Conservation (phyloP, 768 basidiomycete genomes). For the Lentinula lateritia region DNA sequence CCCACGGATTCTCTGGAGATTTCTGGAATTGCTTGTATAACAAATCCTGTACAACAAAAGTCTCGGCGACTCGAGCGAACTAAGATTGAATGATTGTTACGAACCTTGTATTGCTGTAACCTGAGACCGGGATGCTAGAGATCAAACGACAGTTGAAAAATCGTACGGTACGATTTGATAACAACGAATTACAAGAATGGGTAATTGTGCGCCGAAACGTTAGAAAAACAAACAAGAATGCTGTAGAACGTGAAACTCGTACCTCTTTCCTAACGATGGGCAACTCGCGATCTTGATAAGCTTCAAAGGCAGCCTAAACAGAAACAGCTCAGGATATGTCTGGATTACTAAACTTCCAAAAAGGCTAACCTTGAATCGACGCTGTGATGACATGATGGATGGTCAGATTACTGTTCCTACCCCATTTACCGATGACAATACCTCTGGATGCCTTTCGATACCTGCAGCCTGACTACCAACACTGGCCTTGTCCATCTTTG, state of each 20-base stretch:
- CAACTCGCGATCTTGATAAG: conserved; percentile 83
- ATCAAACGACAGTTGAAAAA: conserved; percentile 10
- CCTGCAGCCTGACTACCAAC: conserved; percentile 82
- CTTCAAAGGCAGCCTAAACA: conserved; percentile 76
- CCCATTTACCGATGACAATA: conserved; percentile 25
- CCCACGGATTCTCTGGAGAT: conserved; percentile 91
- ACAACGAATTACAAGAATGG: background rate
- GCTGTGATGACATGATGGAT: conserved; percentile 33
- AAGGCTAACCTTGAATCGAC: conserved; percentile 74
- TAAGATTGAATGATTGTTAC: conserved; percentile 7
- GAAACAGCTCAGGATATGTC: background rate
- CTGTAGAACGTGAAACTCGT: conserved; percentile 14
- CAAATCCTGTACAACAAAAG: conserved; percentile 49
- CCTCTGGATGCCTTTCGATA: conserved; percentile 91
- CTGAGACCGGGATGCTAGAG: conserved; percentile 82
- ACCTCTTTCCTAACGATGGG: conserved; percentile 76
- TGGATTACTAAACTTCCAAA: background rate
- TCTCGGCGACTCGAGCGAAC: background rate
- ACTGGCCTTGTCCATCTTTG: conserved; percentile 91
- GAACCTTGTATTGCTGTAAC: conserved; percentile 82
- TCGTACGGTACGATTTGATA: background rate
- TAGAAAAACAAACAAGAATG: background rate
- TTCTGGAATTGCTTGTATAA: conserved; percentile 96
- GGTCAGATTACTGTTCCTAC: background rate
- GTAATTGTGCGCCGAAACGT: background rate